phyloP scores from a whole-genome alignment of 345 rosid species.

The Linum tenue region DNA sequence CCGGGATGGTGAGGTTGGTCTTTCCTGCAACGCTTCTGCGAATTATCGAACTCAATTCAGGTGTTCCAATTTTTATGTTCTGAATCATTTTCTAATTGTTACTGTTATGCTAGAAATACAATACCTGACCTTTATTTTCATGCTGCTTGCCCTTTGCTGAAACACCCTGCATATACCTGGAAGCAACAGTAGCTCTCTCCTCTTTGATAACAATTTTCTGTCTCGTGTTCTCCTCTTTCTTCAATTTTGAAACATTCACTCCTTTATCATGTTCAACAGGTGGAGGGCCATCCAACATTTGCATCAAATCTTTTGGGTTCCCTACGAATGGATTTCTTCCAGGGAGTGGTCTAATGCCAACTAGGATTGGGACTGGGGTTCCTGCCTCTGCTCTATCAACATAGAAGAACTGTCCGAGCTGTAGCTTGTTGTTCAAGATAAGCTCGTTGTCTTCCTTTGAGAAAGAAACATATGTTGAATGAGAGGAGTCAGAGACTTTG shows the following conservation, averaged over 20 bases:
- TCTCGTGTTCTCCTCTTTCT: constrained; percentile 38
- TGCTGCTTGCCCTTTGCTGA: constrained; percentile 33
- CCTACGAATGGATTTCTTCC: constrained; percentile 80
- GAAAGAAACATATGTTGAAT: constrained; percentile 70
- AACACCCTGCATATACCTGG: constrained; percentile 79
- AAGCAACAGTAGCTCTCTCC: constrained; percentile 66
- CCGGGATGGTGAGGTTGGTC: constrained; percentile 28
- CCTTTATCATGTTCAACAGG: constrained; percentile 20
- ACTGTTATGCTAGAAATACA: constrained; percentile 15
- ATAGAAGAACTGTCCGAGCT: constrained; percentile 83
- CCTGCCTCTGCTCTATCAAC: constrained; percentile 63
- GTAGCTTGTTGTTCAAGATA: constrained; percentile 68
- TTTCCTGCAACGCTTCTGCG: constrained; percentile 34
- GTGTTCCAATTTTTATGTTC: not conserved
- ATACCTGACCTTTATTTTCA: constrained; percentile 58
- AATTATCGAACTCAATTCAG: constrained; percentile 3
- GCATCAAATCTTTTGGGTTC: constrained; percentile 86
- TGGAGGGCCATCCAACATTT: constrained; percentile 46
- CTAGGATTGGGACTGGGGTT: constrained; percentile 70
- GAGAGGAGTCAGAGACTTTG: constrained; percentile 87
- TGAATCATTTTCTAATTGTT: not conserved
- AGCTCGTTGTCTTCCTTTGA: constrained; percentile 76
- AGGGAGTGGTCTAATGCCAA: constrained; percentile 71
- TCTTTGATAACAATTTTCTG: constrained; percentile 73
- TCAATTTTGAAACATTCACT: constrained; percentile 22